Evolutionary conservation across 1,284 basidiomycete species (phyloP).

Genomic region (Nidula niveotomentosa): DNA sequence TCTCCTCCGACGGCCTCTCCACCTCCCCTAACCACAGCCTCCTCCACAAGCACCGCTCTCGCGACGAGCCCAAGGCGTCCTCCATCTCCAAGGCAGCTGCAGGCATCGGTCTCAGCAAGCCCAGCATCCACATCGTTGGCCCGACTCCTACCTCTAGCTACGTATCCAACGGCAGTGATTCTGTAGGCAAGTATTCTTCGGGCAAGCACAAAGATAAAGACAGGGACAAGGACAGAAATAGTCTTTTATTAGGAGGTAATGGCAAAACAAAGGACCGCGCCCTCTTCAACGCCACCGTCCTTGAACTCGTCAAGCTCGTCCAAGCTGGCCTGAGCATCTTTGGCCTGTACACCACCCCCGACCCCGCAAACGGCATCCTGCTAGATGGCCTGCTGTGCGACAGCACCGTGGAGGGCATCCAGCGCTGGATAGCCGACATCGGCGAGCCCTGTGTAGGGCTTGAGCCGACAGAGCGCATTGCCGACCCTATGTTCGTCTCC

Average conservation of each 20-base stretch:
- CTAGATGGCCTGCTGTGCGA: slow-evolving; percentile 75
- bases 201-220: slow-evolving; percentile 4
- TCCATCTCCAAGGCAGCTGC: slow-evolving; percentile 15
- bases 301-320: slow-evolving; percentile 72
- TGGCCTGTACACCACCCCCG: slow-evolving; percentile 46
- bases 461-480: slow-evolving; percentile 71
- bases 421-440: slow-evolving; percentile 63
- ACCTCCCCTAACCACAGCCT: slow-evolving; percentile 8
- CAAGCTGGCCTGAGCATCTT: slow-evolving; percentile 70
- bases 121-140: slow-evolving; percentile 7
- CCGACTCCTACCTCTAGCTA: slow-evolving; percentile 4
- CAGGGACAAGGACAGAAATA: background rate
- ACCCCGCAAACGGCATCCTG: slow-evolving; percentile 4
- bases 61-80: slow-evolving; percentile 8
- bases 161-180: background rate
- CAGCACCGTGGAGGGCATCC: slow-evolving; percentile 65
- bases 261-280: slow-evolving; percentile 27
- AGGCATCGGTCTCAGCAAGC: slow-evolving; percentile 2
- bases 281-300: slow-evolving; percentile 58
- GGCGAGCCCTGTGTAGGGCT: slow-evolving; percentile 59
- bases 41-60: background rate
- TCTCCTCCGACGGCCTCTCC: slow-evolving; percentile 12
- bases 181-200: background rate
- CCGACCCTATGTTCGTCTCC: slow-evolving; percentile 69
- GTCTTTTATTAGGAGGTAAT: slow-evolving; percentile 1